A percentile compares a stretch with the other conserved stretches of the same genome.
These are phyloP conservation scores for Aphanomyces cochlioides DNA, from an alignment of 352 stramenopile species.

Conservation along the genomic window DNA sequence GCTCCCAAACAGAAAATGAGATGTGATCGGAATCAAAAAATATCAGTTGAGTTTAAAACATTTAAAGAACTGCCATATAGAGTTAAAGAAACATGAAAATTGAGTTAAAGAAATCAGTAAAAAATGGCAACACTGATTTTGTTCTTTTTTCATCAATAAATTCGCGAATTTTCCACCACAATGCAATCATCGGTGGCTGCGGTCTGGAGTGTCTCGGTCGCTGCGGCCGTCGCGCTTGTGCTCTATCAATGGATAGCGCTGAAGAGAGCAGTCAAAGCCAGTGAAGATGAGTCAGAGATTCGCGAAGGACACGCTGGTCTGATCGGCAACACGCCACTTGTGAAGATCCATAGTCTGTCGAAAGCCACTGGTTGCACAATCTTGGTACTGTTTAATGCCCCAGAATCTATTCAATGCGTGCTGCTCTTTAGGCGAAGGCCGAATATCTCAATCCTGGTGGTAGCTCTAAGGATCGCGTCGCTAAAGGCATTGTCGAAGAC, in stretches of 20 bases:
- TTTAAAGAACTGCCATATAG: no score
- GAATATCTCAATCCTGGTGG: slow-evolving; percentile 97
- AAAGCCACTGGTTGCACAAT: slow-evolving; percentile 87
- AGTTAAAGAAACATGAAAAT: no score
- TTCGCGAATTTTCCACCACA: not conserved
- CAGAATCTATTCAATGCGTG: not conserved
- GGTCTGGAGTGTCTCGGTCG: slow-evolving; percentile 1
- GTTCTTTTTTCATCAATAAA: not conserved
- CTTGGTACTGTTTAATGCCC: slow-evolving; percentile 44
- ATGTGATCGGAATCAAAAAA: no score
- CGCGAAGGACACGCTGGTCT: slow-evolving; percentile 76
- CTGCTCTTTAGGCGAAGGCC: slow-evolving; percentile 80
- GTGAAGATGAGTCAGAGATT: not conserved
- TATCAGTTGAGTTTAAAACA: no score
- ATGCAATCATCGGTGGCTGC: not conserved
- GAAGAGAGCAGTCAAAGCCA: slow-evolving; percentile 32
- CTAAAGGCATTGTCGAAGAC: slow-evolving; percentile 92
- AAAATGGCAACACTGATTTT: not conserved
- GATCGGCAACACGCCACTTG: slow-evolving; percentile 91
- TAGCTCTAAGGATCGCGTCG: slow-evolving; percentile 96
- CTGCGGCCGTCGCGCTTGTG: not conserved
- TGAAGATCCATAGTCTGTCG: slow-evolving; percentile 88
- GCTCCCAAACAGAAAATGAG: no score
- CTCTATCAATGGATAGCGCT: slow-evolving; percentile 2
- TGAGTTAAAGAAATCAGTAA: not conserved